These are phyloP conservation scores for Gamarada debralockiae DNA, from an alignment of 495 filamentous ascomycete species.

Conservation along the genomic window DNA sequence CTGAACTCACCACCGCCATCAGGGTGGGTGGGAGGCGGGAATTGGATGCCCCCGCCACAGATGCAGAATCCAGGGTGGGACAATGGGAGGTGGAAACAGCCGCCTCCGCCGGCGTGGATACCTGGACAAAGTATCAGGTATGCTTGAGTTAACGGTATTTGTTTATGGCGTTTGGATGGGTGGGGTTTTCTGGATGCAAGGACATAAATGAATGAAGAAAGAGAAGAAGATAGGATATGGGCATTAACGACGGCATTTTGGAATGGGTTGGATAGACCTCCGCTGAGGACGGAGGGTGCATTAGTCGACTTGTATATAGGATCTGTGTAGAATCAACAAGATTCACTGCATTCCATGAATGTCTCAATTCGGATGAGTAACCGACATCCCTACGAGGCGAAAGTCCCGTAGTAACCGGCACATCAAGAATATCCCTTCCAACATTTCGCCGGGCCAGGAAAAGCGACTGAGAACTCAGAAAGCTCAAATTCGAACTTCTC, in stretches of 20 bases:
- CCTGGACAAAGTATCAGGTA: constrained; percentile 16
- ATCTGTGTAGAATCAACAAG: background rate
- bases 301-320: background rate
- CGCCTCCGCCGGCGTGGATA: constrained; percentile 11
- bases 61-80: constrained; percentile 4
- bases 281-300: too few species aligned
- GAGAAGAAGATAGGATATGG: background rate
- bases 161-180: constrained; percentile 2
- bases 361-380: too few species aligned
- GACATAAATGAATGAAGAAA: background rate
- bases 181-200: too few species aligned
- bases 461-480: too few species aligned
- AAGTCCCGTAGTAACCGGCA: too few species aligned
- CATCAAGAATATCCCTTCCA: too few species aligned
- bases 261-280: too few species aligned
- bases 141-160: constrained; percentile 15
- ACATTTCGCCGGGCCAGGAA: too few species aligned
- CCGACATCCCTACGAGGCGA: too few species aligned
- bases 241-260: background rate
- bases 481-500: too few species aligned
- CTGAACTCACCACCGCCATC: constrained; percentile 6
- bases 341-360: too few species aligned
- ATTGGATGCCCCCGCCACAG: background rate
- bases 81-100: constrained; percentile 9
- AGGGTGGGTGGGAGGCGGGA: background rate